phyloP scores from a whole-genome alignment of 257 asterid genomes.

The Apocynum venetum region DNA sequence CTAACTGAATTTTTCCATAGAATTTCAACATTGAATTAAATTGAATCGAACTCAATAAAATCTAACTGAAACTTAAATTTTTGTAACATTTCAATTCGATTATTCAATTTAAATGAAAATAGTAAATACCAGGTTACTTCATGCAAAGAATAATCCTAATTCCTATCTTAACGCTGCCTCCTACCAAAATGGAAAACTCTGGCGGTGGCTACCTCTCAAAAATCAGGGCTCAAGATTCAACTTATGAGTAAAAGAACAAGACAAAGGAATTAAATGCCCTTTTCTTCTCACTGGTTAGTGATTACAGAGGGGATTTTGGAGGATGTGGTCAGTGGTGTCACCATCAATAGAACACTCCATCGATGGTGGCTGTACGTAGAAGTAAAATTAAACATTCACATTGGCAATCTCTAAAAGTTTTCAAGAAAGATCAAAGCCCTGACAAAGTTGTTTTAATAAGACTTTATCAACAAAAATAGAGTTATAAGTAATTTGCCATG shows the following conservation, averaged over 20 bases:
- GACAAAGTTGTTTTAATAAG: not conserved
- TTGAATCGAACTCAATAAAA: no score
- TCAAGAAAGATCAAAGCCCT: conserved; percentile 3
- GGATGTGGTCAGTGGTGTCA: conserved; percentile 3
- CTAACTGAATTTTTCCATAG: no score
- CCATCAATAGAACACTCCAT: not conserved
- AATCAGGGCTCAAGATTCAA: not conserved
- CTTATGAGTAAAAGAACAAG: not conserved
- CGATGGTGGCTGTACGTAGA: not conserved
- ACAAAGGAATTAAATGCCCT: not conserved
- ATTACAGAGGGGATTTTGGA: not conserved
- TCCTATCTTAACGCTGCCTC: not conserved
- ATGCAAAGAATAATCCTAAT: no score
- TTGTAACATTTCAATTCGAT: no score
- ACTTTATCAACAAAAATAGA: no score
- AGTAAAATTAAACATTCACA: no score
- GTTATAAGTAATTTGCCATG: no score
- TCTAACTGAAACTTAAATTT: no score
- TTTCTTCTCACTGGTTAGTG: not conserved
- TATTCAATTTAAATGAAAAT: no score
- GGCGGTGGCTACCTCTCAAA: not conserved
- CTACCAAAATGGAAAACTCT: conserved; percentile 15
- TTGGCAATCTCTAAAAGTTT: no score
- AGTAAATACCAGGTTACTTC: no score
- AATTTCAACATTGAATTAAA: no score